Evolutionary conservation across 176 grass and related monocot species (phyloP).

Genomic region (Carex littledalei): DNA sequence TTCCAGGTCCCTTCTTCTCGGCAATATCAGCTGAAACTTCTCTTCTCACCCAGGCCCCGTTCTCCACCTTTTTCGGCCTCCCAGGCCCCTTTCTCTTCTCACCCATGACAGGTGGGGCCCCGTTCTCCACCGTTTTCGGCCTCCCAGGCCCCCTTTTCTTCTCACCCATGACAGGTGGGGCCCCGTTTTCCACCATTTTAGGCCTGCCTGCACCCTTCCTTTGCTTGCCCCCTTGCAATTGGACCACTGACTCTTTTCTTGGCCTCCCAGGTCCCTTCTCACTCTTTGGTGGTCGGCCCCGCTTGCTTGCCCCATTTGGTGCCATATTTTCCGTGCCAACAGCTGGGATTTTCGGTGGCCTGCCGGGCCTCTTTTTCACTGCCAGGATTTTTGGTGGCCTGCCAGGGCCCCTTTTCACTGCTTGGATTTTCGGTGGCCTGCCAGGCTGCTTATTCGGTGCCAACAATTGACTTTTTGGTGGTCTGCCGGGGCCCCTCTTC

Average conservation of each 20-base stretch:
- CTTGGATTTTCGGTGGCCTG: background rate
- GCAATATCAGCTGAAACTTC: background rate
- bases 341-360: background rate
- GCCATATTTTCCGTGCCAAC: background rate
- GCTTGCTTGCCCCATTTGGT: background rate
- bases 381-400: conserved; percentile 14
- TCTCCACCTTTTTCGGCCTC: background rate
- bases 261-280: conserved; percentile 22
- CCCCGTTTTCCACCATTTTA: background rate
- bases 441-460: background rate
- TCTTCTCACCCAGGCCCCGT: background rate
- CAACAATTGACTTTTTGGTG: background rate
- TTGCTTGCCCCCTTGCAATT: background rate
- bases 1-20: background rate
- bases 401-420: conserved; percentile 3
- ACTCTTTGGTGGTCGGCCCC: conserved; percentile 29
- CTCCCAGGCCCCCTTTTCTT: conserved; percentile 5
- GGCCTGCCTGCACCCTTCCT: conserved; percentile 13
- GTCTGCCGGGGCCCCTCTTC: background rate
- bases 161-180: background rate
- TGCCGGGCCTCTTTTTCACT: background rate
- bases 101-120: background rate
- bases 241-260: background rate
- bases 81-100: conserved; percentile 16
- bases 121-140: background rate